These are phyloP conservation scores for Amanita jacksonii DNA, from an alignment of 768 basidiomycete genomes.

Conservation along the genomic window DNA sequence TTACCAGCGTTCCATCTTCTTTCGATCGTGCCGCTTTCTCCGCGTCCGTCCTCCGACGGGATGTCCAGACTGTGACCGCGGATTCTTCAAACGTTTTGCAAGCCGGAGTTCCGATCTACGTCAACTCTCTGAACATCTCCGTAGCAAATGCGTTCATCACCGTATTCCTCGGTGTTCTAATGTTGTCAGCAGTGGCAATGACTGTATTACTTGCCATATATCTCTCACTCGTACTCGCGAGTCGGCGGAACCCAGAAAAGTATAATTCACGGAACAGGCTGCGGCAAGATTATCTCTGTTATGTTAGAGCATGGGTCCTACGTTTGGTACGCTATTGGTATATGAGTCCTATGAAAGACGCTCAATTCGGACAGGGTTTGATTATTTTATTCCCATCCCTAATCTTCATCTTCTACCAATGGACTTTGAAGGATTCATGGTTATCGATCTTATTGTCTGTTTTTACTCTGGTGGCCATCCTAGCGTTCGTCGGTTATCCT, in stretches of 20 bases:
- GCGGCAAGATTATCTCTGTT: slow-evolving; percentile 29
- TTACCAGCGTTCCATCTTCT: not conserved
- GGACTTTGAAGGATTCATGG: slow-evolving; percentile 87
- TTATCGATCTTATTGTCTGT: slow-evolving; percentile 74
- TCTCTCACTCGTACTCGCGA: slow-evolving; percentile 24
- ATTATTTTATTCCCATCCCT: slow-evolving; percentile 58
- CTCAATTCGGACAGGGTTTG: slow-evolving; percentile 36
- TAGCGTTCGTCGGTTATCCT: slow-evolving; percentile 39
- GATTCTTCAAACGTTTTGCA: slow-evolving; percentile 58
- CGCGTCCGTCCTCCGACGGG: slow-evolving; percentile 20
- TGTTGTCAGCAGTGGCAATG: slow-evolving; percentile 52
- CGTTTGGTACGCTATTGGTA: slow-evolving; percentile 44
- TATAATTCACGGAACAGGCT: slow-evolving; percentile 11
- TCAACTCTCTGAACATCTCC: slow-evolving; percentile 67
- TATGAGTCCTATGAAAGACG: slow-evolving; percentile 2
- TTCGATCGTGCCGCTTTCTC: slow-evolving; percentile 7
- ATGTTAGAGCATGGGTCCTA: slow-evolving; percentile 50
- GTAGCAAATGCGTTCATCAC: slow-evolving; percentile 89
- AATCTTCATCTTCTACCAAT: slow-evolving; percentile 82
- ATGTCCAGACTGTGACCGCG: slow-evolving; percentile 59
- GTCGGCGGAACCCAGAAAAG: slow-evolving; percentile 13
- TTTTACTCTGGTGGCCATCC: slow-evolving; percentile 46
- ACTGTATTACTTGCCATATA: slow-evolving; percentile 45
- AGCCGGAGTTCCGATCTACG: slow-evolving; percentile 77
- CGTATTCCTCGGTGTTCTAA: slow-evolving; percentile 65